Evolutionary conservation across 306 rosid species (phyloP), one percentile per base, ranked within the genome.

Genomic region (Psophocarpus tetragonolobus): DNA sequence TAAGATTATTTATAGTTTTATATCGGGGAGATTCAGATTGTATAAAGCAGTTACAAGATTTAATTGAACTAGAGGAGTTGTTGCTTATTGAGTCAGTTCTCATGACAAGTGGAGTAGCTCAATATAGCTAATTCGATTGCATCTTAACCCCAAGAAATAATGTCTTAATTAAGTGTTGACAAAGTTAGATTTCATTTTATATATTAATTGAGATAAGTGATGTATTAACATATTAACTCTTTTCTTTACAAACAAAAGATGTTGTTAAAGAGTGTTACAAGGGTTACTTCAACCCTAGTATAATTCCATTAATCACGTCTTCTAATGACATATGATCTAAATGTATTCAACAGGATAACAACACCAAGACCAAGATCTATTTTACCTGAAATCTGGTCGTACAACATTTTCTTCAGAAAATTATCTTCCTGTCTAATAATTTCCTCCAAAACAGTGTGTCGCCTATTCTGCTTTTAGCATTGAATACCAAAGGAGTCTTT

Each of bases 1-100:
- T 35, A 12, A 77, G 57, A n/a, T 65, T 18, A 8, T 21, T 65
- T 18, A 8, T 21, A 41, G 47, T 11, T 64, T 48, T 53, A 36
- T 38, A 1, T n/a, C n/a, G 1, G 8, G 39, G 73, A 24, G 73
- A 21, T 61, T 27, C 13, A 42, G 17, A 8, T 10, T 58, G 30
- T 48, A 14, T 5, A 30, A 48, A 15, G 64, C 32, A 74, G 84
- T 33, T 67, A 57, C 15, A 0, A 45, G n/a, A 48, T 20, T 61
- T 35, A 42, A 35, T 35, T 35, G 4, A 18, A 47, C 6, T 79
- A 27, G 35, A 48, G 75, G 75, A 73, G 74, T 73, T 38, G 79
- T 38, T 73, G 56, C 32, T 30, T 14, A 75, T 63, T 33, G 4
- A 63, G 63, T 58, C 53, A 9, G 26, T 14, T n/a, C 44, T 61